Percentiles rank a stretch among this genome's conserved stretches.
Conservation (phyloP, 306 rosid genomes). For the Cucumis sativus region Cucumber_9930_V3 NC_026658.2:26409001-26409500, state of each 20-base stretch:
- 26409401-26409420: conserved; percentile 89
- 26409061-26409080: not conserved
- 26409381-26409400: conserved; percentile 78
- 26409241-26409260: conserved; percentile 40
- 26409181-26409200: conserved; percentile 46
- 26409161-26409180: conserved; percentile 52
- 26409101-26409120: conserved; percentile 23
- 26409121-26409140: conserved; percentile 30
- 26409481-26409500: not conserved
- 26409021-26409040: not conserved
- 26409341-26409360: conserved; percentile 93
- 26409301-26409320: not conserved
- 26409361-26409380: conserved; percentile 90
- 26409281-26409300: conserved; percentile 5
- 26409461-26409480: not conserved
- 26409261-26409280: conserved; percentile 19
- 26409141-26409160: conserved; percentile 48
- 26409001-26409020: not conserved
- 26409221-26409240: conserved; percentile 48
- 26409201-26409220: conserved; percentile 33
- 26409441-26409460: not conserved
- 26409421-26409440: conserved; percentile 17
- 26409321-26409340: conserved; percentile 58
- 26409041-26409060: not conserved
- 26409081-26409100: conserved; percentile 32